Conservation (phyloP, 768 basidiomycete species). For the Leccinum subtestaceum region DNA sequence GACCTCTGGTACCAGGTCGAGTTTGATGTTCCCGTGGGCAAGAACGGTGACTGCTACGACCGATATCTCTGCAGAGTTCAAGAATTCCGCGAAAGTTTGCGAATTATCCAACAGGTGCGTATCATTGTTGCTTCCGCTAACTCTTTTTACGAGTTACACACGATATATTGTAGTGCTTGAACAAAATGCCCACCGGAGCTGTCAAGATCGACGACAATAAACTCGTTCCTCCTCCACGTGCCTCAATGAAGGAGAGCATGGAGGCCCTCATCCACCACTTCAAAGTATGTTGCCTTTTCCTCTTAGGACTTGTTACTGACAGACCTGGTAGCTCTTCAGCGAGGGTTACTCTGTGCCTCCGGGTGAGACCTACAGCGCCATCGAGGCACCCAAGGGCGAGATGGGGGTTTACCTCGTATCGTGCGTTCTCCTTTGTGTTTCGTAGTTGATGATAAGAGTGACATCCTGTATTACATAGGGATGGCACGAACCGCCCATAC, state of each 20-base stretch:
- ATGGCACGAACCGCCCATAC: constrained; percentile 95
- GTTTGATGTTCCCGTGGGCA: constrained; percentile 95
- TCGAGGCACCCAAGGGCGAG: constrained; percentile 98
- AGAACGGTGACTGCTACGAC: constrained; percentile 97
- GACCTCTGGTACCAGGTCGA: constrained; percentile 59
- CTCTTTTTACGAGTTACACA: background rate
- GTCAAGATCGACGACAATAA: constrained; percentile 98
- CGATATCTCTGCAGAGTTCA: constrained; percentile 97
- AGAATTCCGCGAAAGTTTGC: constrained; percentile 93
- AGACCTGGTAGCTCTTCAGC: constrained; percentile 68
- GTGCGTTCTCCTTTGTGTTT: constrained; percentile 39
- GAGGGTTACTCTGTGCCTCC: constrained; percentile 97
- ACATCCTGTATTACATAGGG: constrained; percentile 41
- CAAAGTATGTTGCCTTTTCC: constrained; percentile 53
- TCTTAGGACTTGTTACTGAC: background rate
- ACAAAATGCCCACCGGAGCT: constrained; percentile 93
- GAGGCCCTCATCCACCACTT: constrained; percentile 98
- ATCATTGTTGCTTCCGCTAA: background rate
- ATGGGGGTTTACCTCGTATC: constrained; percentile 99
- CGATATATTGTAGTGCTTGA: constrained; percentile 65
- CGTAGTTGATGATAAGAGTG: background rate
- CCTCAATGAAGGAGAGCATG: constrained; percentile 99
- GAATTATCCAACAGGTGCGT: constrained; percentile 76
- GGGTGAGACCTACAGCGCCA: constrained; percentile 94
- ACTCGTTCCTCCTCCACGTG: constrained; percentile 92